phyloP scores from a whole-genome alignment of 2,329 filamentous ascomycete genomes.

The Pseudogymnoascus sp. region DNA sequence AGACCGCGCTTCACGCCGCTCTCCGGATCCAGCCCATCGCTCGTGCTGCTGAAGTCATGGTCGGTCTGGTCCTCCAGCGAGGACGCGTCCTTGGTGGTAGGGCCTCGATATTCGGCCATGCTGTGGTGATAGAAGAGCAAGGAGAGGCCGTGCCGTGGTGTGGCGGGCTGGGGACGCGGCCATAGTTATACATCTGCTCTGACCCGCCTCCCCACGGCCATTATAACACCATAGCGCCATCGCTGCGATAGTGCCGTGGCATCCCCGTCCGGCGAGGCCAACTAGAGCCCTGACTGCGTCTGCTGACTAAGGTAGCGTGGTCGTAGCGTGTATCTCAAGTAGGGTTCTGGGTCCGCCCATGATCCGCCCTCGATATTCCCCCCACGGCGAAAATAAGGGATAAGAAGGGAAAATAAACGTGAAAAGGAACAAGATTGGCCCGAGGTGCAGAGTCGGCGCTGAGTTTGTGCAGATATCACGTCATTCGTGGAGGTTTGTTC shows the following conservation, averaged over 20 bases:
- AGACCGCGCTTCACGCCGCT: conserved; percentile 61
- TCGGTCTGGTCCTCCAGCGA: not conserved
- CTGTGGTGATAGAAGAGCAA: not conserved
- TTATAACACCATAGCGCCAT: not conserved
- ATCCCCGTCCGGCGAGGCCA: not conserved
- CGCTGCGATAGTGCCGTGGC: not conserved
- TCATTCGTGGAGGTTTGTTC: not conserved
- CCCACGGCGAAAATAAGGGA: not conserved
- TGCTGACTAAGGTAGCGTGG: not conserved
- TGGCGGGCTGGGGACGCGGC: not conserved
- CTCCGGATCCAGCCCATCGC: conserved; percentile 39
- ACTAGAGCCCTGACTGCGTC: not conserved
- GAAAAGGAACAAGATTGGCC: not conserved
- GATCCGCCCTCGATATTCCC: not conserved
- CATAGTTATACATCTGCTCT: not conserved
- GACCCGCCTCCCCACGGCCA: not conserved
- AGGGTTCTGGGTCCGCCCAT: not conserved
- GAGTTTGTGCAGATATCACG: not conserved
- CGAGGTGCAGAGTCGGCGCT: not conserved
- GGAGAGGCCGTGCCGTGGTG: not conserved
- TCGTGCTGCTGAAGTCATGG: not conserved
- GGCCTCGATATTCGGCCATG: conserved; percentile 4
- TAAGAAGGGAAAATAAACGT: not conserved
- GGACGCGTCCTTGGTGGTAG: not conserved
- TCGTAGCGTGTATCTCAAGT: not conserved